These are phyloP conservation scores for Phlegmacium glaucopus DNA, from an alignment of 768 basidiomycete genomes.

Conservation along the genomic window DNA sequence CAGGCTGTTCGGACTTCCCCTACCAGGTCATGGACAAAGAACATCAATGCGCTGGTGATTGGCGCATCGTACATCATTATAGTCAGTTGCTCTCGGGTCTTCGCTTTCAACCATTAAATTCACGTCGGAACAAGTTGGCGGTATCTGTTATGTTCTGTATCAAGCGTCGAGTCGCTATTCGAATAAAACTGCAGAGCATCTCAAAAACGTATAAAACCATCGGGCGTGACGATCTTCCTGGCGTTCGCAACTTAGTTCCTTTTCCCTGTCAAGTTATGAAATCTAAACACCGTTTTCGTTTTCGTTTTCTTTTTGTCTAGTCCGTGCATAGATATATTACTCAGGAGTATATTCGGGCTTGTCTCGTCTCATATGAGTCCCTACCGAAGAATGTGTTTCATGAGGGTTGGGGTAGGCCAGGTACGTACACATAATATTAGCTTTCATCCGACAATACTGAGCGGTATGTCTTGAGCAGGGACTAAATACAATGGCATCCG, in stretches of 20 bases:
- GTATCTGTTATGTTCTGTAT: constrained; percentile 59
- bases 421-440: constrained; percentile 26
- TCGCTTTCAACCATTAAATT: neutral
- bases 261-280: neutral
- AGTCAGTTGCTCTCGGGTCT: constrained; percentile 36
- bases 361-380: constrained; percentile 67
- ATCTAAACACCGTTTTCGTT: neutral
- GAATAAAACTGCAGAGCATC: constrained; percentile 60
- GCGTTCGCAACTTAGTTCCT: constrained; percentile 35
- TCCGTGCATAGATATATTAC: constrained; percentile 62
- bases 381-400: constrained; percentile 64
- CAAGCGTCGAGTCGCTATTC: constrained; percentile 67
- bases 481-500: constrained; percentile 57
- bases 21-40: constrained; percentile 49
- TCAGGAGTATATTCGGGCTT: constrained; percentile 75
- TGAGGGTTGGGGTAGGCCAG: constrained; percentile 75
- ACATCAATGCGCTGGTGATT: constrained; percentile 67
- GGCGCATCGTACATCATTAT: constrained; percentile 68
- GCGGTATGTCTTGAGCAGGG: constrained; percentile 31
- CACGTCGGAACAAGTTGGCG: constrained; percentile 38
- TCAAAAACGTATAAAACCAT: constrained; percentile 58
- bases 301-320: constrained; percentile 31
- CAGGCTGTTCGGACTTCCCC: constrained; percentile 71
- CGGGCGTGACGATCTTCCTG: constrained; percentile 53
- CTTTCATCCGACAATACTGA: neutral